Evolutionary conservation across 2,329 filamentous ascomycete genomes (phyloP).

Genomic region (Sphaerostilbella broomeana): DNA sequence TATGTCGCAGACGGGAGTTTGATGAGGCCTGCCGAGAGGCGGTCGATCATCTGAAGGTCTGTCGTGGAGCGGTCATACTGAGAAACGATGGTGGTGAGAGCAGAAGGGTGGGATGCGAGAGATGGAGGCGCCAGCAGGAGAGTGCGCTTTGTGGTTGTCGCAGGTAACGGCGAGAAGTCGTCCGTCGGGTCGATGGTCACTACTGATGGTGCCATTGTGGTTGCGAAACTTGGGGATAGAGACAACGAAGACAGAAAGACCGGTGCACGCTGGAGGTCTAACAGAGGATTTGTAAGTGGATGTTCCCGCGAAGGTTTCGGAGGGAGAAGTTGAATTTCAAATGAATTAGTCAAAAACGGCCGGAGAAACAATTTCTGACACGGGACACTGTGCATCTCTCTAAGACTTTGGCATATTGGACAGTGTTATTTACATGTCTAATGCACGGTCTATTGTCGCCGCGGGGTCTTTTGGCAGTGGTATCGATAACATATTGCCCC

Average conservation of each 20-base stretch:
- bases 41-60: slow-evolving; percentile 97
- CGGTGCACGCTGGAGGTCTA: not conserved
- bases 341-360: no score
- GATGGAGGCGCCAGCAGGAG: slow-evolving; percentile 88
- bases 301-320: no score
- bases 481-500: slow-evolving; percentile 10
- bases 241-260: not conserved
- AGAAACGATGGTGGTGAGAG: slow-evolving; percentile 63
- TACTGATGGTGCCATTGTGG: slow-evolving; percentile 44
- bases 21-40: slow-evolving; percentile 74
- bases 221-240: not conserved
- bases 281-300: slow-evolving; percentile 8
- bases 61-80: slow-evolving; percentile 68
- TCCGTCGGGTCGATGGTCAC: slow-evolving; percentile 49
- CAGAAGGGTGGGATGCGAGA: slow-evolving; percentile 76
- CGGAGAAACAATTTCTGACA: not conserved
- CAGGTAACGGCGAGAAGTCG: slow-evolving; percentile 39
- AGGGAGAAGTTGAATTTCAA: no score
- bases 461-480: slow-evolving; percentile 7
- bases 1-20: slow-evolving; percentile 71
- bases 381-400: slow-evolving; percentile 3
- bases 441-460: no score
- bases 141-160: slow-evolving; percentile 45
- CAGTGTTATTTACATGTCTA: no score
- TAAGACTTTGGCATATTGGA: not conserved